Evolutionary conservation across 2,329 filamentous ascomycete genomes (phyloP).

Genomic region (Herpomyces periplanetae): DNA sequence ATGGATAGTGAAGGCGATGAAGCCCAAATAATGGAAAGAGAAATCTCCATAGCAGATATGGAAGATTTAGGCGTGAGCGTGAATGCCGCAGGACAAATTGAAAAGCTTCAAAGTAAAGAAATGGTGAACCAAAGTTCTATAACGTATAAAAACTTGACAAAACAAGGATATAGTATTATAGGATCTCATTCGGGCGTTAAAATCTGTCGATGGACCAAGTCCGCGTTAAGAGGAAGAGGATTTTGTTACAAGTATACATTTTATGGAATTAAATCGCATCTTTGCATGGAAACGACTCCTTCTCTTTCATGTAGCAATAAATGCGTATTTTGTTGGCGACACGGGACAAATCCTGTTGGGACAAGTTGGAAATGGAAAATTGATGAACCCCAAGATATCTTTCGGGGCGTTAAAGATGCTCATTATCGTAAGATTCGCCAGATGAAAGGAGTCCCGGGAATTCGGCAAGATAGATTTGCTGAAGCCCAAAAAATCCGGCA

Average conservation of each 20-base stretch:
- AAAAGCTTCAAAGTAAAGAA: conserved; percentile 27
- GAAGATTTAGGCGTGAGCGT: conserved; percentile 40
- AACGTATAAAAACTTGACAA: conserved; percentile 55
- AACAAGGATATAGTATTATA: conserved; percentile 82
- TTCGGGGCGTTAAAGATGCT: conserved; percentile 49
- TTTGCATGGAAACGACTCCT: conserved; percentile 92
- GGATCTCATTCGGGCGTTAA: conserved; percentile 87
- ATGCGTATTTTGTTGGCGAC: conserved; percentile 94
- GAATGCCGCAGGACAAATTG: conserved; percentile 7
- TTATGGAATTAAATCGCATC: conserved; percentile 79
- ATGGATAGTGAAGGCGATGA: conserved; percentile 49
- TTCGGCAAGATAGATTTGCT: conserved; percentile 55
- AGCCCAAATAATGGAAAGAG: conserved; percentile 9
- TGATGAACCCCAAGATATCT: conserved; percentile 59
- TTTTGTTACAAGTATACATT: conserved; percentile 95
- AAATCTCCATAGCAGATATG: conserved; percentile 22
- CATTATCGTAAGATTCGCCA: conserved; percentile 96
- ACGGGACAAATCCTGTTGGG: conserved; percentile 81
- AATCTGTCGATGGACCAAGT: conserved; percentile 95
- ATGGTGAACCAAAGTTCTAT: conserved; percentile 81
- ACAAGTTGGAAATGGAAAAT: conserved; percentile 92
- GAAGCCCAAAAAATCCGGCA: conserved; percentile 79
- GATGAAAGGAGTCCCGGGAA: conserved; percentile 68
- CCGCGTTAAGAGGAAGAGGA: conserved; percentile 56
- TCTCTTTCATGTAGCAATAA: conserved; percentile 91